Evolutionary conservation across 1,284 basidiomycete genomes (phyloP), one percentile per base, ranked within the genome.

Genomic region (Trametes hirsuta): DNA sequence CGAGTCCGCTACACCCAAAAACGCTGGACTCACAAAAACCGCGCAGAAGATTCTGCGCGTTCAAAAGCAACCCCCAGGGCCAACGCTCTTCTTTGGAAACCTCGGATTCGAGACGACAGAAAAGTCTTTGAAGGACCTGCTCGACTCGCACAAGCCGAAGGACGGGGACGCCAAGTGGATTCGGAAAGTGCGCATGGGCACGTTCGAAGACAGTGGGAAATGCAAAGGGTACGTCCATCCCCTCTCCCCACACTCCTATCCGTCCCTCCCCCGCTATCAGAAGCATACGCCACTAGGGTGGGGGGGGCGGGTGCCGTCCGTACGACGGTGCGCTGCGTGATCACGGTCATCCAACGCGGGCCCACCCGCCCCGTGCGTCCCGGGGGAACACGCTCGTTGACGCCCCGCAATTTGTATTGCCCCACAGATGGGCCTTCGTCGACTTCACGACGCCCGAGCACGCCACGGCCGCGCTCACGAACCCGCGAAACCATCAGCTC

Each of bases 151-250:
- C 71, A 78, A 81, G 58, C 53, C 73, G 68, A 74, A 66, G 54
- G 47, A 53, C 41, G 72, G 66, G 42, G 73, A 66, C 9, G 71
- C 69, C 14, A 73, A 72, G 53, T 95, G 94, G 74, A 87, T 98
- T 76, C 85, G 93, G 63, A 95, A 95, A 73, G 81, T 98, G 30
- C 87, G 97, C 4, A 83, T 99, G 82, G 95, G 94, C 1, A 95
- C 95, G 15, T 99, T 99, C 67, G 94, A 98, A 73, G 97, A 98
- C 74, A 91, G 85, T 55, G 95, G 95, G 6, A 80, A 88, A 63
- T 98, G 97, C 77, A 99, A 98, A 83, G 97, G 97, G 93, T 97
- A 72, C 65, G 83, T 75, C 24, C 41, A 22, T 25, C 4, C 52
- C 37, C 22, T 12, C 36, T 55, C 48, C 22, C 22, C 21, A 39